phyloP scores from a whole-genome alignment of 1,139 yeast genomes.

The Suhomyces panamericanus region DNA sequence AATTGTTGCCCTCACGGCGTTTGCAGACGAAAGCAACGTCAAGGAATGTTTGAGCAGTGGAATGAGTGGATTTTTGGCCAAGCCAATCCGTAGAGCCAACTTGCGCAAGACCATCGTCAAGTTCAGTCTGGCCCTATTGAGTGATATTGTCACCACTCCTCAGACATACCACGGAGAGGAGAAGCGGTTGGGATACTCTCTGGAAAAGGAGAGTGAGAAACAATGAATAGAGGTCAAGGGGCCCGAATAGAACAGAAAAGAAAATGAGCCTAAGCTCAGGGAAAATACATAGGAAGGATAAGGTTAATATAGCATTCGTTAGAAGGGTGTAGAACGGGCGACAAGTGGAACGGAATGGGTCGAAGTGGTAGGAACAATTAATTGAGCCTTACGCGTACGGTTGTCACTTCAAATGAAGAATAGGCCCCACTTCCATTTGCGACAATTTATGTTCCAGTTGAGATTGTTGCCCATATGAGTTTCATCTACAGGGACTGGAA shows the following conservation, averaged over 20 bases:
- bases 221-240: too few species aligned
- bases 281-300: background rate
- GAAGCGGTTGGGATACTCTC: slow-evolving; percentile 16
- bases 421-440: background rate
- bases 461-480: too few species aligned
- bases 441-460: too few species aligned
- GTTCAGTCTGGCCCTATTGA: slow-evolving; percentile 36
- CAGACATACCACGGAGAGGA: slow-evolving; percentile 18
- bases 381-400: too few species aligned
- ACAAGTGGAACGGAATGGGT: too few species aligned
- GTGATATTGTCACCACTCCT: slow-evolving; percentile 34
- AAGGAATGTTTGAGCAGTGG: slow-evolving; percentile 78
- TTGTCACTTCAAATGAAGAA: background rate
- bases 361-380: too few species aligned
- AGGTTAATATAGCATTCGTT: background rate
- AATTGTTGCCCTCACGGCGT: slow-evolving; percentile 91
- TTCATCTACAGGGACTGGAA: too few species aligned
- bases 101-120: slow-evolving; percentile 54
- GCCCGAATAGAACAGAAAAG: too few species aligned
- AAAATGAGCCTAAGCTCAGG: too few species aligned
- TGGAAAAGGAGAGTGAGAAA: background rate
- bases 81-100: slow-evolving; percentile 77
- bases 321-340: background rate
- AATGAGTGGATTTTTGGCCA: slow-evolving; percentile 84
- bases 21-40: slow-evolving; percentile 84